A percentile compares a stretch with the other conserved stretches of the same genome.
Evolutionary conservation across 176 grass and related monocot genomes (phyloP).

Genomic region (Otatea glauca): DNA sequence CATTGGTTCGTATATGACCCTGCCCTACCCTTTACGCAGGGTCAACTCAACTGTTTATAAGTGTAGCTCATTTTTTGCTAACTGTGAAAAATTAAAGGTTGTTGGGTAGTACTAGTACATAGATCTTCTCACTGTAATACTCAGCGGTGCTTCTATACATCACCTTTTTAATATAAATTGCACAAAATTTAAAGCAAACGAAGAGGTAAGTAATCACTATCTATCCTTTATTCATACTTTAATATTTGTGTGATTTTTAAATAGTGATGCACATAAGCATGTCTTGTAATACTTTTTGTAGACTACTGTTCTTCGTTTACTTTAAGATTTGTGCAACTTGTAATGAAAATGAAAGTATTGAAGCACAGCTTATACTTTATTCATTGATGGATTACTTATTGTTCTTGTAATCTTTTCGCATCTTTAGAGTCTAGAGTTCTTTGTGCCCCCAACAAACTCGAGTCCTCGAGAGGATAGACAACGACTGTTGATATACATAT

Average conservation of each 20-base stretch:
- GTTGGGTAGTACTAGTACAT: background rate
- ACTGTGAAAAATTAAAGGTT: background rate
- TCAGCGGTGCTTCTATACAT: background rate
- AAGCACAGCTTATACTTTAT: no score
- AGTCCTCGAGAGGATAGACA: background rate
- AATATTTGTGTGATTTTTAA: no score
- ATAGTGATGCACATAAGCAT: no score
- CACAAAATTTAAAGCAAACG: no score
- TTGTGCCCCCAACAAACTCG: background rate
- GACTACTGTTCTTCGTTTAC: background rate
- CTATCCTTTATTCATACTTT: no score
- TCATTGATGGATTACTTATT: background rate
- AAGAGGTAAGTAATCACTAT: no score
- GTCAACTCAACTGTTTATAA: conserved; percentile 20
- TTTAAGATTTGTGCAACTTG: no score
- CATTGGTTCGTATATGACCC: conserved; percentile 29
- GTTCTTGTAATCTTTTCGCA: background rate
- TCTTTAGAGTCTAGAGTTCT: background rate
- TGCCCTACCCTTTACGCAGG: conserved; percentile 7
- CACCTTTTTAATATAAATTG: no score
- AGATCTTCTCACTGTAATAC: conserved; percentile 3
- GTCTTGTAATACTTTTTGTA: background rate
- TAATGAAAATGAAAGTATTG: no score
- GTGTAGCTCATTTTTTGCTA: conserved; percentile 6
- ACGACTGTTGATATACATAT: background rate